A percentile compares a stretch with the other conserved stretches of the same genome.
Conservation (phyloP, 768 basidiomycete genomes). For the Lactarius deliciosus region DNA sequence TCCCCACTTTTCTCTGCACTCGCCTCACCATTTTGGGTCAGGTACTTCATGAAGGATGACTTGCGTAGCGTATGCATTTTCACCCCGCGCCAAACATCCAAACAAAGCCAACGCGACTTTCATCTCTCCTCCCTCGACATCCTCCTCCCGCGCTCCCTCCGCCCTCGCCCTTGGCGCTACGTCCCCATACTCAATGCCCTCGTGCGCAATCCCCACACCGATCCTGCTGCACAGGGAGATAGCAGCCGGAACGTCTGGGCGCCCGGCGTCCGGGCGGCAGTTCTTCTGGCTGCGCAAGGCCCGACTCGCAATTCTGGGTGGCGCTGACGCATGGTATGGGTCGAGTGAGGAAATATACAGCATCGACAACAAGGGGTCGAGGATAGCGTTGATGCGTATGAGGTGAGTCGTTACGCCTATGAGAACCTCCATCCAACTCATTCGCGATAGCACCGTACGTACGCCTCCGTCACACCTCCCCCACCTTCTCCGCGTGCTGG, state of each 20-base stretch:
- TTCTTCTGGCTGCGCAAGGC: slow-evolving; percentile 69
- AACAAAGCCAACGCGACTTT: slow-evolving; percentile 74
- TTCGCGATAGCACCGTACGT: too few species aligned
- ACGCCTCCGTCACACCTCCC: too few species aligned
- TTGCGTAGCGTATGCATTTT: slow-evolving; percentile 76
- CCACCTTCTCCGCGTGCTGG: too few species aligned
- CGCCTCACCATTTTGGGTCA: not conserved
- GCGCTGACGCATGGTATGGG: too few species aligned
- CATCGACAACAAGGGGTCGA: too few species aligned
- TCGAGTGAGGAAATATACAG: too few species aligned
- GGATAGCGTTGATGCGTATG: too few species aligned
- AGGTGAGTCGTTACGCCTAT: too few species aligned
- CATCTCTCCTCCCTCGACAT: slow-evolving; percentile 77
- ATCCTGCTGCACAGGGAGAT: slow-evolving; percentile 30
- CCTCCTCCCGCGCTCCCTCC: slow-evolving; percentile 59
- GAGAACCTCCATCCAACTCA: too few species aligned
- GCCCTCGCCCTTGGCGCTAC: slow-evolving; percentile 55
- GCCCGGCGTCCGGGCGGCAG: slow-evolving; percentile 33
- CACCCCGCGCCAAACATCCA: slow-evolving; percentile 63
- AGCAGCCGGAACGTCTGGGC: slow-evolving; percentile 52
- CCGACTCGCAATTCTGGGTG: slow-evolving; percentile 46
- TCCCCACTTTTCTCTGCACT: slow-evolving; percentile 9
- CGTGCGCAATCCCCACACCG: slow-evolving; percentile 51
- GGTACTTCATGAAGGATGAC: slow-evolving; percentile 59
- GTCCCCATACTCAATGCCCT: slow-evolving; percentile 32